Percentiles rank a stretch among this genome's conserved stretches.
phyloP scores from a whole-genome alignment of 2,329 filamentous ascomycete species.

The Pyrenochaeta sp. region DNA sequence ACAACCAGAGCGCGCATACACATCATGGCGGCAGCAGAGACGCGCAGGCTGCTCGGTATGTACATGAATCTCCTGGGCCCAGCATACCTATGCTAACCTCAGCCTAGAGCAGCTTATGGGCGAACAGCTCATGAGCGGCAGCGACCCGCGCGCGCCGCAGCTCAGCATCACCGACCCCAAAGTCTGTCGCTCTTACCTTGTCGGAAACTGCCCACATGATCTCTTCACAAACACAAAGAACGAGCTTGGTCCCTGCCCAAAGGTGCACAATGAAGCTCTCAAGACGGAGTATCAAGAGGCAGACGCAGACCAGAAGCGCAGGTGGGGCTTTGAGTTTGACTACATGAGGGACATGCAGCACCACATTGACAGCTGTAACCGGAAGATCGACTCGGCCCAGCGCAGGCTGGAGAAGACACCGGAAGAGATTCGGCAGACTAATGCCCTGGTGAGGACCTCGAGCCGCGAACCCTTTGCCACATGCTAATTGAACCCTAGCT shows the following conservation, averaged over 20 bases:
- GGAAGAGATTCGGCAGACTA: constrained; percentile 96
- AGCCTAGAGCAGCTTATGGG: constrained; percentile 83
- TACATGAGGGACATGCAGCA: constrained; percentile 96
- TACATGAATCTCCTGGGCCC: not conserved
- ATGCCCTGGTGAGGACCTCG: constrained; percentile 68
- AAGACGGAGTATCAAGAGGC: constrained; percentile 88
- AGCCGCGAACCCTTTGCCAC: not conserved
- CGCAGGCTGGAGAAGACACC: constrained; percentile 94
- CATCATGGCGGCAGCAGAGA: constrained; percentile 94
- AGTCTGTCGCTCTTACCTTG: constrained; percentile 93
- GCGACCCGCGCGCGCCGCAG: constrained; percentile 77
- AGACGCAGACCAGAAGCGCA: constrained; percentile 73
- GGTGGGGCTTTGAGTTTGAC: constrained; percentile 93
- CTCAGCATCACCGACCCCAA: constrained; percentile 90
- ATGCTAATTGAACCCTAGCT: constrained; percentile 58
- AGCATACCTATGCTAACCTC: constrained; percentile 22
- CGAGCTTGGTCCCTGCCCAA: constrained; percentile 88
- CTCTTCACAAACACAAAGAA: constrained; percentile 99
- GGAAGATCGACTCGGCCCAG: constrained; percentile 90
- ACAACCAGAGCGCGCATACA: constrained; percentile 22
- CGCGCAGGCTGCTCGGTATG: constrained; percentile 90
- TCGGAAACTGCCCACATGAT: constrained; percentile 94
- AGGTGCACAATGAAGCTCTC: constrained; percentile 85
- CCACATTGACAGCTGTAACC: constrained; percentile 96
- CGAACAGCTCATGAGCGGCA: constrained; percentile 77